These are phyloP conservation scores for Fusarium secorum DNA, from an alignment of 2,329 filamentous ascomycete species.

Conservation along the genomic window DNA sequence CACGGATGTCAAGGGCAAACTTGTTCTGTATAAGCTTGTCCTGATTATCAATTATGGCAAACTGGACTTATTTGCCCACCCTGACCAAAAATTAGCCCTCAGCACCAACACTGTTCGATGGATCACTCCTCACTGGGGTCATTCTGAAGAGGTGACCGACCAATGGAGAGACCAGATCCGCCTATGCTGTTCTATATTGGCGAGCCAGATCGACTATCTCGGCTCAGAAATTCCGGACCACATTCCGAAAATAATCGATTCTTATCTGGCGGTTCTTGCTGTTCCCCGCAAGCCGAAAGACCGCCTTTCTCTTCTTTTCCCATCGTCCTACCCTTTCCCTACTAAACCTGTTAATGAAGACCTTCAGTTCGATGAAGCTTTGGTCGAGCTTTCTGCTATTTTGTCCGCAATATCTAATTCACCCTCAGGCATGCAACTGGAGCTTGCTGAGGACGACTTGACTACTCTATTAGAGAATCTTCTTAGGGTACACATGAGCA, in stretches of 20 bases:
- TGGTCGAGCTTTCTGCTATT: conserved; percentile 88
- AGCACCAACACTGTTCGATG: conserved; percentile 85
- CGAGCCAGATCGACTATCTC: conserved; percentile 81
- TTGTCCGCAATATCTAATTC: conserved; percentile 83
- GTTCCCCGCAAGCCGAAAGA: conserved; percentile 62
- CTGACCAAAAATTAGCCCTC: conserved; percentile 76
- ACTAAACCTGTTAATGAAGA: conserved; percentile 70
- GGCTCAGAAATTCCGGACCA: conserved; percentile 86
- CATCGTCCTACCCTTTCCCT: conserved; percentile 88
- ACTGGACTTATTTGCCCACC: conserved; percentile 80
- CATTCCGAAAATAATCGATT: conserved; percentile 89
- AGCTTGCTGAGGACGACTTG: conserved; percentile 77
- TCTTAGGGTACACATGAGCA: conserved; percentile 86
- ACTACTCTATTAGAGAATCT: conserved; percentile 78
- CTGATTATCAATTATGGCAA: conserved; percentile 91
- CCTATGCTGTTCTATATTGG: conserved; percentile 90
- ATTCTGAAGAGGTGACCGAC: conserved; percentile 73
- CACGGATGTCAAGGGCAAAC: conserved; percentile 84
- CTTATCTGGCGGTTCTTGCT: conserved; percentile 79
- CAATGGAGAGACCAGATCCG: conserved; percentile 94
- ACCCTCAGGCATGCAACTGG: conserved; percentile 74
- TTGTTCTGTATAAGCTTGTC: conserved; percentile 90
- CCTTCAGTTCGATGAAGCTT: conserved; percentile 78
- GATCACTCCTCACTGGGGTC: conserved; percentile 94
- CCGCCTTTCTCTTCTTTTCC: conserved; percentile 87